Base-by-base conservation (phyloP, 768 basidiomycete species). In the Trametes cinnabarina region DNA sequence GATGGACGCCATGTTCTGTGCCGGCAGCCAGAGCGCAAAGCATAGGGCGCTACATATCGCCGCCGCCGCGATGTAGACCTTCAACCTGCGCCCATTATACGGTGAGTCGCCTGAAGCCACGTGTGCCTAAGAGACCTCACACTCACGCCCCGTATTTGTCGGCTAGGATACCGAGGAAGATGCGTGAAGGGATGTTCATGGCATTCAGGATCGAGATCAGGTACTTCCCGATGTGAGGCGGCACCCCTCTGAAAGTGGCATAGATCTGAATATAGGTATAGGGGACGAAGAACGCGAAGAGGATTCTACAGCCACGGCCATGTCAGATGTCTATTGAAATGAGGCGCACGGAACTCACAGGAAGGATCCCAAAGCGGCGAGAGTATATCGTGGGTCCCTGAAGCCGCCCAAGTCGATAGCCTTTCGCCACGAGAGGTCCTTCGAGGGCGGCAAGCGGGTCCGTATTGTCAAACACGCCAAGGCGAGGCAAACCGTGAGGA, bases 231-330 rank as follows among this genome's bases (percentile, higher is more conserved):
- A 69, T 51, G 26, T 39, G 57, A 32, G 61, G 50, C 22, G 63
- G 35, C 12, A 71, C 66, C 7, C 65, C 64, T 5, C 65, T 57
- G 59, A 57, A 65, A 11, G 55, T 43, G 7, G 66, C 71, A 47
- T 69, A 72, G 22, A 66, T 52, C 59, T 70, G 61, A 34, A 73
- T 70, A 68, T 73, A 73, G 63, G 68, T 72, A 53, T 69, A 72
- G 11, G 72, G 72, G 28, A 71, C 69, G 66, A 72, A 72, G 20
- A 70, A 53, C 7, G 65, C 68, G 58, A 70, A 70, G 60, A 69
- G 70, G 3, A 65, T 54, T n/a, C 71, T 71, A 32, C 12, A 49
- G 37, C 11, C 14, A 39, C 15, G 37, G 11, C 9, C 9, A 5
- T 15, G 14, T 39, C 37, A 39, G 11, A 5, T 15, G 37, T 39